phyloP scores from a whole-genome alignment of 1,284 basidiomycete species.

The Ustilago trichophora region DNA sequence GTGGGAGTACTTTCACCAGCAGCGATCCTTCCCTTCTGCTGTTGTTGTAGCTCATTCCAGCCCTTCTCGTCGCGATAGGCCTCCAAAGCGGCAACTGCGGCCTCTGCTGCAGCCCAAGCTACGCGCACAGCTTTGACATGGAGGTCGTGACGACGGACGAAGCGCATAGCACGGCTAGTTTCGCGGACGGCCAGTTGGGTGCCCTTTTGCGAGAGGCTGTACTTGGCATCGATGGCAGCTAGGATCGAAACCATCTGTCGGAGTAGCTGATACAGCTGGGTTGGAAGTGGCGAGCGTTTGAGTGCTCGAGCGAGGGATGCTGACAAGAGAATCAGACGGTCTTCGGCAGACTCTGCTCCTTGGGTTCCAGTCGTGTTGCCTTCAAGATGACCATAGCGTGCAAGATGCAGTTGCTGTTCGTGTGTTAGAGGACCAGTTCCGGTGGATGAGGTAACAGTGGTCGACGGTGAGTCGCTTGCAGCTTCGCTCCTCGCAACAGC shows the following conservation, averaged over 20 bases:
- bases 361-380: no score
- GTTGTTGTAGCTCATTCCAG: conserved; percentile 27
- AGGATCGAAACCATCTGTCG: conserved; percentile 35
- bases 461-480: background rate
- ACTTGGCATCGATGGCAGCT: conserved; percentile 28
- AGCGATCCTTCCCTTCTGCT: background rate
- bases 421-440: conserved; percentile 3
- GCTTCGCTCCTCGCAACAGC: conserved; percentile 21
- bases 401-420: conserved; percentile 20
- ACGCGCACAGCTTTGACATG: conserved; percentile 48
- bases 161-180: conserved; percentile 39
- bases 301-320: conserved; percentile 44
- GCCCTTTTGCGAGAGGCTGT: conserved; percentile 29
- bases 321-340: conserved; percentile 42
- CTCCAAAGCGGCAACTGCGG: conserved; percentile 48
- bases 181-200: conserved; percentile 43
- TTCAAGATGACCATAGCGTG: conserved; percentile 4
- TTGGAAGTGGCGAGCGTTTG: conserved; percentile 47
- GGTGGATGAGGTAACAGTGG: background rate
- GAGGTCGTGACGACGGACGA: conserved; percentile 41
- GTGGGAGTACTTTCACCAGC: background rate
- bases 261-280: conserved; percentile 36
- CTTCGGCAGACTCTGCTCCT: conserved; percentile 24
- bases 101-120: conserved; percentile 45
- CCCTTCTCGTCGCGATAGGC: conserved; percentile 48